Conservation (phyloP, 2,329 filamentous ascomycete genomes). For the Fusarium nisikadoi region DNA sequence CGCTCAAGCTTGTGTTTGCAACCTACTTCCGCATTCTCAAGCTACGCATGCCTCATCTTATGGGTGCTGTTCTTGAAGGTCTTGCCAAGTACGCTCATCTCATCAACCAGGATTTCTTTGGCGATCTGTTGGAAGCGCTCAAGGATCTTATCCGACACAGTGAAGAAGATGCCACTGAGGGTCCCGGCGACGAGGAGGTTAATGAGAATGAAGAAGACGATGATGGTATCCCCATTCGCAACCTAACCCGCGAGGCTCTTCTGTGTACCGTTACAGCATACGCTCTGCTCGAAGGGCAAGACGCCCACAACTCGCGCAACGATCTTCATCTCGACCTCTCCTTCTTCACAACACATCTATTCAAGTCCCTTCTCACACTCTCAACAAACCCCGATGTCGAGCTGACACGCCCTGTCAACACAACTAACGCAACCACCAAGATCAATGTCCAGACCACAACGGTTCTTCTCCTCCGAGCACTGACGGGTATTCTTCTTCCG, state of each 20-base stretch:
- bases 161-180: constrained; percentile 63
- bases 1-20: constrained; percentile 93
- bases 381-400: constrained; percentile 88
- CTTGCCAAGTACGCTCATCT: constrained; percentile 93
- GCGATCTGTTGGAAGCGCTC: constrained; percentile 91
- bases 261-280: constrained; percentile 97
- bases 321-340: constrained; percentile 89
- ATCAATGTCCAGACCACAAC: constrained; percentile 96
- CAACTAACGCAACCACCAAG: constrained; percentile 64
- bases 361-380: constrained; percentile 82
- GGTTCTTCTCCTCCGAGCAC: constrained; percentile 86
- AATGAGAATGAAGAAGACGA: constrained; percentile 59
- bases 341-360: constrained; percentile 95
- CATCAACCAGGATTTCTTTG: constrained; percentile 99
- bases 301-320: constrained; percentile 84
- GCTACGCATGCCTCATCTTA: constrained; percentile 80
- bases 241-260: constrained; percentile 85
- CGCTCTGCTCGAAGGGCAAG: constrained; percentile 94
- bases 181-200: constrained; percentile 56
- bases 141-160: constrained; percentile 90
- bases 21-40: constrained; percentile 96
- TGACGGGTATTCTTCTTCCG: constrained; percentile 84
- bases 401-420: constrained; percentile 64
- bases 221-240: constrained; percentile 65
- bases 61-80: constrained; percentile 97